Percentiles rank a stretch among this genome's conserved stretches.
Evolutionary conservation across 371 early-diverging fungal genomes (phyloP).

Genomic region (Dentiscutata heterogama): DNA sequence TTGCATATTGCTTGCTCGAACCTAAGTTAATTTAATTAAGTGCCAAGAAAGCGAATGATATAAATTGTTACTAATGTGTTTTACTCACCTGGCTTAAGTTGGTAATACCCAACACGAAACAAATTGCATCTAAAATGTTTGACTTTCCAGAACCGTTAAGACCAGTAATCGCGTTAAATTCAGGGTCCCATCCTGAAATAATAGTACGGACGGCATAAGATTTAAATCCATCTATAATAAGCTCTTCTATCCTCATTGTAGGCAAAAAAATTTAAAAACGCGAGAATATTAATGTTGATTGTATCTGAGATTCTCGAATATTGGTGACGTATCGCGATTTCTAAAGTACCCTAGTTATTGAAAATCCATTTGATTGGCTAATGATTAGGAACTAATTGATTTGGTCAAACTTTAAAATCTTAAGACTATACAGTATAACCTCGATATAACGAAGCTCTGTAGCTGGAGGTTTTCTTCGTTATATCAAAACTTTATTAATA

Average conservation of each 20-base stretch:
- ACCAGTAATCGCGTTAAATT: constrained; percentile 99
- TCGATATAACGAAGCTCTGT: no score
- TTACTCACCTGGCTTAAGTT: constrained; percentile 80
- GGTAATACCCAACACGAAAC: constrained; percentile 98
- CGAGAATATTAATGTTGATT: no score
- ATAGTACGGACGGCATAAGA: constrained; percentile 96
- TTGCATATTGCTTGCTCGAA: constrained; percentile 93
- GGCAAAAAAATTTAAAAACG: background rate
- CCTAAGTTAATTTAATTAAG: constrained; percentile 60
- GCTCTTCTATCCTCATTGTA: constrained; percentile 92
- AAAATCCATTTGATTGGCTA: no score
- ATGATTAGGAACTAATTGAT: no score
- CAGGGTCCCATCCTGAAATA: constrained; percentile 95
- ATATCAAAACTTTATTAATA: no score
- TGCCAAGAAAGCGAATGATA: background rate
- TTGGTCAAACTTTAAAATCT: no score
- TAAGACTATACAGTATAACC: no score
- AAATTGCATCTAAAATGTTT: constrained; percentile 99
- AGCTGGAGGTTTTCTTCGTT: no score
- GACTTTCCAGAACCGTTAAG: constrained; percentile 99
- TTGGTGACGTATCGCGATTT: no score
- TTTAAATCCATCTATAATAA: constrained; percentile 98
- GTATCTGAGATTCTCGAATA: no score
- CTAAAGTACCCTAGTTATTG: no score
- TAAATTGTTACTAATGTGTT: background rate